Conservation (phyloP, 2,329 filamentous ascomycete genomes). For the Aspergillus arachidicola region DNA sequence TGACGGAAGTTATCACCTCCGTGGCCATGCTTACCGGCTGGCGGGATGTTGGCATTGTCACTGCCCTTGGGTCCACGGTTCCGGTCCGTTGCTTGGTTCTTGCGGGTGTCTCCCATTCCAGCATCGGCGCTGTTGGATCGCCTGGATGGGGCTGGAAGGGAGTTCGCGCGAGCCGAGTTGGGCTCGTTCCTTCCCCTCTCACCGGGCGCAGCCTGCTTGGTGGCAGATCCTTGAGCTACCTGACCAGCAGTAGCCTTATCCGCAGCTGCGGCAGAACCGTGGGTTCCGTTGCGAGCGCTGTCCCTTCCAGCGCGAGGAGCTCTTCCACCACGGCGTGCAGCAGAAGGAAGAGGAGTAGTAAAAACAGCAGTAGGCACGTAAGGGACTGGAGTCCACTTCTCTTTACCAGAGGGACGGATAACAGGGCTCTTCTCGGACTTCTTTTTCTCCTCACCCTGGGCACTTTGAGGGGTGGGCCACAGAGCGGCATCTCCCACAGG, state of each 20-base stretch:
- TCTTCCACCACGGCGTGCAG: constrained; percentile 57
- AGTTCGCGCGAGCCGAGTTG: constrained; percentile 41
- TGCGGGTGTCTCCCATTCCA: constrained; percentile 35
- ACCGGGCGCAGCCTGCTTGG: constrained; percentile 33
- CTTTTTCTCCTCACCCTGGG: constrained; percentile 74
- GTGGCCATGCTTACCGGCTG: constrained; percentile 32
- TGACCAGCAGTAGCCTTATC: constrained; percentile 39
- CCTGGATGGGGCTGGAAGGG: constrained; percentile 40
- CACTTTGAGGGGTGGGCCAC: constrained; percentile 89
- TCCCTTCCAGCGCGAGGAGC: constrained; percentile 59
- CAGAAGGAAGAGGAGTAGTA: constrained; percentile 70
- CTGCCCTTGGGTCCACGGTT: constrained; percentile 33
- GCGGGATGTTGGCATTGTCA: constrained; percentile 31
- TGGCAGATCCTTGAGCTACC: constrained; percentile 25
- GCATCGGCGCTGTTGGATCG: constrained; percentile 40
- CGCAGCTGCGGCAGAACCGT: constrained; percentile 32
- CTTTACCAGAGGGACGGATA: constrained; percentile 66
- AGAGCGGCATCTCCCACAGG: constrained; percentile 74
- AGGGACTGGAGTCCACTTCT: constrained; percentile 81
- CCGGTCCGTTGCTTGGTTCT: constrained; percentile 35
- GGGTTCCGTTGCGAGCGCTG: constrained; percentile 47
- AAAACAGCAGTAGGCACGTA: constrained; percentile 86
- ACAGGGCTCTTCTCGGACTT: constrained; percentile 61
- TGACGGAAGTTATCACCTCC: constrained; percentile 34
- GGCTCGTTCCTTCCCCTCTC: constrained; percentile 41